Base-by-base conservation (phyloP, 2,329 filamentous ascomycete genomes). In the Diplodia scrobiculata region DNA sequence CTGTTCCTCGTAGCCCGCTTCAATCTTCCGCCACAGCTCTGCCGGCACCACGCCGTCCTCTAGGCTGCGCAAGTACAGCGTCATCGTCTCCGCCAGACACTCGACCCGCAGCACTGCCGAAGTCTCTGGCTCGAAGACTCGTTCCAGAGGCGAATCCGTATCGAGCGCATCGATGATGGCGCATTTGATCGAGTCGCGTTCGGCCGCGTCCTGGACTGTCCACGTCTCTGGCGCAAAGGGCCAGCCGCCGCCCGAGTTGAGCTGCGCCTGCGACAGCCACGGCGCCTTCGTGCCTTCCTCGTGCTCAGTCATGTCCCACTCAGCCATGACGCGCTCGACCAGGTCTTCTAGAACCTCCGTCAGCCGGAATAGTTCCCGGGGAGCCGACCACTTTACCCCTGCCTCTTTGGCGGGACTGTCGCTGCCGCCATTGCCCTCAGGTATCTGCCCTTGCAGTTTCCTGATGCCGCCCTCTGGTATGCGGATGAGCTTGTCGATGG, bases 351-450 rank as follows among this genome's bases (percentile, higher is more conserved):
- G 84, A 11, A 88, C 86, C 75, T 97, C 91, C 5, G 92, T 97
- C 72, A 99, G 85, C 74, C 89, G 89, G 78, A 97, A 96, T 9
- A 98, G 83, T 76, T 97, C 94, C 68, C 91, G 88, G 0, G 95
- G 94, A 1, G 92, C 92, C 11, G 92, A 94, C 74, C 89, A 89
- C 74, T 87, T 87, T 68, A 91, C 84, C 67, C 84, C 86, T 75
- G 70, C 72, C 64, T 72, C 70, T 14, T 45, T 50, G 36, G 41
- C 51, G n/a, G 48, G 21, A 50, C 65, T 54, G 13, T 27, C 32
- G 48, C 65, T 54, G 13, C n/a, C 25, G 32, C 72, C 73, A 58
- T 71, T 71, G 59, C 72, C 70, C 14, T 70, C 47, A 78, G 83
- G 73, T 81, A 83, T 72, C 83, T 85, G 54, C 80, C 82, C 67